Conservation (phyloP, 1,284 basidiomycete genomes). For the Dichomitus squalens region DNA sequence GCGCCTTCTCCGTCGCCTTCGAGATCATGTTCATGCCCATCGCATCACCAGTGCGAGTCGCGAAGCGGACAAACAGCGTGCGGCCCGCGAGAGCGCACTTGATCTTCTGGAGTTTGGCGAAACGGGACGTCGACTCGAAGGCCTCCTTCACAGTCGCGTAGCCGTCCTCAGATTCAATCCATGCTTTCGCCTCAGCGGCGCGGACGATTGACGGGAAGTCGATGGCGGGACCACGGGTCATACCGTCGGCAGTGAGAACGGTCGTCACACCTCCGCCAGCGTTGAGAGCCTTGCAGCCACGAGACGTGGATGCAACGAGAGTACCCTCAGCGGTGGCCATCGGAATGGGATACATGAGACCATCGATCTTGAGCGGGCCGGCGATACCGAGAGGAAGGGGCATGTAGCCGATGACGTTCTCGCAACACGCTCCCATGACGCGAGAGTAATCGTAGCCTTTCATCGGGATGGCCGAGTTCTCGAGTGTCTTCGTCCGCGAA, state of each 20-base stretch:
- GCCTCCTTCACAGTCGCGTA: slow-evolving; percentile 78
- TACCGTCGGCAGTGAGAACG: slow-evolving; percentile 90
- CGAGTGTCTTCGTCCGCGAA: slow-evolving; percentile 84
- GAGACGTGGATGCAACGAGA: slow-evolving; percentile 94
- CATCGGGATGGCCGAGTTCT: slow-evolving; percentile 84
- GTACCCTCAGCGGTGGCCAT: slow-evolving; percentile 99
- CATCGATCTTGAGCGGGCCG: slow-evolving; percentile 93
- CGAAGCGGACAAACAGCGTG: slow-evolving; percentile 95
- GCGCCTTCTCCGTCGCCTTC: slow-evolving; percentile 93
- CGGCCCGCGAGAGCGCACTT: slow-evolving; percentile 90
- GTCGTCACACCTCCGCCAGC: slow-evolving; percentile 95
- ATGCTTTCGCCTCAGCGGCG: slow-evolving; percentile 86
- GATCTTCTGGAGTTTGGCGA: slow-evolving; percentile 81
- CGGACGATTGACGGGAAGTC: slow-evolving; percentile 87
- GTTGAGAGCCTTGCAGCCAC: slow-evolving; percentile 98
- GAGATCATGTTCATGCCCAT: slow-evolving; percentile 99
- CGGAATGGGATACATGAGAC: slow-evolving; percentile 85
- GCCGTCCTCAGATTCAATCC: slow-evolving; percentile 89
- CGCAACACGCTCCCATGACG: slow-evolving; percentile 97
- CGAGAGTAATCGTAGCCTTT: slow-evolving; percentile 91
- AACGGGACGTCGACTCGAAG: slow-evolving; percentile 94
- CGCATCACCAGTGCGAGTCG: slow-evolving; percentile 94
- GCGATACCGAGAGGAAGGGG: slow-evolving; percentile 97
- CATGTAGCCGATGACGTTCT: slow-evolving; percentile 98
- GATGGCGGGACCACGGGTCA: slow-evolving; percentile 98